phyloP scores from a whole-genome alignment of 2,329 filamentous ascomycete genomes.

The Exophiala oligosperma region DNA sequence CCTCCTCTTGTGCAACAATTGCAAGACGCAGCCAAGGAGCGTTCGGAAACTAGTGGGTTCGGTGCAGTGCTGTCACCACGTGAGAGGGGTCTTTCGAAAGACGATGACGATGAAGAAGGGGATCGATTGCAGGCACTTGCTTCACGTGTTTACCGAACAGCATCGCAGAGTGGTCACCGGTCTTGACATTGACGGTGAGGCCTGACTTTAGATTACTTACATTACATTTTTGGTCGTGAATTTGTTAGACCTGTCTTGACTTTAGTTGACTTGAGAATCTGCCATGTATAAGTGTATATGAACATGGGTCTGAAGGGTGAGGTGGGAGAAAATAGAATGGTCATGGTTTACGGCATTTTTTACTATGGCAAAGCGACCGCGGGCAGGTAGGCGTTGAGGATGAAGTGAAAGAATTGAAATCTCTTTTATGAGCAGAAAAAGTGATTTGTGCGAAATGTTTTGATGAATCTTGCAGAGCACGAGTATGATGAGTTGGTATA shows the following conservation, averaged over 20 bases:
- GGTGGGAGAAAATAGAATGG: no score
- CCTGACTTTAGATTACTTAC: background rate
- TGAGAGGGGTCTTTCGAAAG: conserved; percentile 1
- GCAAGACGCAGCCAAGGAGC: conserved; percentile 24
- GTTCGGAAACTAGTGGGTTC: conserved; percentile 4
- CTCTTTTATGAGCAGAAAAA: no score
- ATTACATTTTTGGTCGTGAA: background rate
- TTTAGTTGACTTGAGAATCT: no score
- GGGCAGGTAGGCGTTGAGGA: no score
- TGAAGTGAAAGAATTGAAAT: no score
- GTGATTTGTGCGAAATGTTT: no score
- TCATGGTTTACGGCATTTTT: no score
- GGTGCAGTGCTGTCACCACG: conserved; percentile 1
- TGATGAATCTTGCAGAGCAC: no score
- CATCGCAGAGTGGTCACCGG: conserved; percentile 27
- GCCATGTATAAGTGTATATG: no score
- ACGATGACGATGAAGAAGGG: conserved; percentile 44
- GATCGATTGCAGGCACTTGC: conserved; percentile 37
- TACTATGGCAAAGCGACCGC: no score
- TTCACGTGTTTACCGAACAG: conserved; percentile 28
- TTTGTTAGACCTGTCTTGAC: background rate
- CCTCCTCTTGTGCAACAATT: conserved; percentile 24
- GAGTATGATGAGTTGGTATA: no score
- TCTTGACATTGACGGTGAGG: background rate
- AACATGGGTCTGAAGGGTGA: no score